phyloP scores from a whole-genome alignment of 2,329 filamentous ascomycete species.

The Alternaria conjuncta region DNA sequence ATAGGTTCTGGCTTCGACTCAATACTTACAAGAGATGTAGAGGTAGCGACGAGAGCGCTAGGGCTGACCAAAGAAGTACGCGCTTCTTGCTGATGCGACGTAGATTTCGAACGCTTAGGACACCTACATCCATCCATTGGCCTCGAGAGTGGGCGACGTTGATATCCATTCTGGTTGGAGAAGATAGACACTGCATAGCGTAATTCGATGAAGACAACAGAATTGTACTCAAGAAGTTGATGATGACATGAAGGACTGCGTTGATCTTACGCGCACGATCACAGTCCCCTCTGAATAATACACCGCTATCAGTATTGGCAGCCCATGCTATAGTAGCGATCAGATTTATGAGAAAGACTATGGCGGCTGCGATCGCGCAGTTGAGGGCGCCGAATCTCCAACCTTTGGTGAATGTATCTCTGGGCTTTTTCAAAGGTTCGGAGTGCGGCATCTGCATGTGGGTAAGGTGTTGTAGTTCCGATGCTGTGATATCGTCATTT shows the following conservation, averaged over 20 bases:
- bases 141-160: constrained; percentile 14
- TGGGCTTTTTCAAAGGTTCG: background rate
- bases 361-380: background rate
- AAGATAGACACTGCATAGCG: constrained; percentile 21
- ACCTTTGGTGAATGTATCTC: background rate
- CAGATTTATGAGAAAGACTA: background rate
- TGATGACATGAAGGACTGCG: constrained; percentile 48
- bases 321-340: background rate
- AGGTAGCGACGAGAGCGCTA: background rate
- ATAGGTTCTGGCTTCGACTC: background rate
- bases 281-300: constrained; percentile 28
- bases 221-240: constrained; percentile 53
- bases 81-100: background rate
- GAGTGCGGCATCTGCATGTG: background rate
- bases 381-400: background rate
- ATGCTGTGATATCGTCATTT: background rate
- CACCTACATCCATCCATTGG: background rate
- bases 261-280: constrained; percentile 4
- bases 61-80: background rate
- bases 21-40: background rate
- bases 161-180: constrained; percentile 18
- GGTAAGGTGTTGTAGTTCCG: background rate
- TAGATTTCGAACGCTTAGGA: background rate
- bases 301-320: background rate
- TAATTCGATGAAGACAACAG: constrained; percentile 20